These are phyloP conservation scores for Tricholoma matsutake DNA, from an alignment of 768 basidiomycete species.

Conservation along the genomic window DNA sequence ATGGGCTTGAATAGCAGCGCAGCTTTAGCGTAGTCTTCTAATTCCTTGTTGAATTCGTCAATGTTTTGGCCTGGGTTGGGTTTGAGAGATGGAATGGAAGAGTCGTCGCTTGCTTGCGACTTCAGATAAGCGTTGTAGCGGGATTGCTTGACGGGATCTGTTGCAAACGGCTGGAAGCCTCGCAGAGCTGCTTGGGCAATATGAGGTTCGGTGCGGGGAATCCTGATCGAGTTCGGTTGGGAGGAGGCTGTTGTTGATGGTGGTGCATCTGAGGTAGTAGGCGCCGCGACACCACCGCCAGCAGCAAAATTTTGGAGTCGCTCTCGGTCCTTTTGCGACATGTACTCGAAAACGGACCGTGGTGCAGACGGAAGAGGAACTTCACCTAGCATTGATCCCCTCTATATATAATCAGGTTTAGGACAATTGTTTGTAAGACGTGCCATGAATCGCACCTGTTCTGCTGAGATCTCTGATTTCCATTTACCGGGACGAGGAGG, in stretches of 20 bases:
- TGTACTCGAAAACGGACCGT: slow-evolving; percentile 89
- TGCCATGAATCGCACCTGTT: slow-evolving; percentile 48
- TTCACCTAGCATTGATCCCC: slow-evolving; percentile 84
- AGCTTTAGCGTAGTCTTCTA: slow-evolving; percentile 82
- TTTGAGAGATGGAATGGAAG: slow-evolving; percentile 46
- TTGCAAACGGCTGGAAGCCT: slow-evolving; percentile 88
- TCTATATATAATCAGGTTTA: slow-evolving; percentile 40
- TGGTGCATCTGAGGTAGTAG: slow-evolving; percentile 21
- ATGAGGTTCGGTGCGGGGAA: slow-evolving; percentile 66
- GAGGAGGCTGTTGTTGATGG: slow-evolving; percentile 23
- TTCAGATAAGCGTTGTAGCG: slow-evolving; percentile 83
- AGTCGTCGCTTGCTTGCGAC: slow-evolving; percentile 56
- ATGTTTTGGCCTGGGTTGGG: slow-evolving; percentile 55
- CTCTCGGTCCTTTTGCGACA: slow-evolving; percentile 90
- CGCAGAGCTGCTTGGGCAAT: slow-evolving; percentile 82
- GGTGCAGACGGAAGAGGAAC: slow-evolving; percentile 63
- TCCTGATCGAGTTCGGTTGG: slow-evolving; percentile 27
- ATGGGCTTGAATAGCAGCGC: slow-evolving; percentile 91
- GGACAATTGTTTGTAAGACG: not conserved
- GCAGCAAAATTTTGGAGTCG: slow-evolving; percentile 65
- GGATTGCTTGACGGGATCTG: slow-evolving; percentile 74
- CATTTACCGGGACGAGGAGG: slow-evolving; percentile 43
- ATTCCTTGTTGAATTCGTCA: slow-evolving; percentile 77
- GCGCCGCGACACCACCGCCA: slow-evolving; percentile 15
- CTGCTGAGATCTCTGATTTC: slow-evolving; percentile 61